Base-by-base conservation (phyloP, 139 green algal species). In the Tetradesmus lagerheimii region DNA sequence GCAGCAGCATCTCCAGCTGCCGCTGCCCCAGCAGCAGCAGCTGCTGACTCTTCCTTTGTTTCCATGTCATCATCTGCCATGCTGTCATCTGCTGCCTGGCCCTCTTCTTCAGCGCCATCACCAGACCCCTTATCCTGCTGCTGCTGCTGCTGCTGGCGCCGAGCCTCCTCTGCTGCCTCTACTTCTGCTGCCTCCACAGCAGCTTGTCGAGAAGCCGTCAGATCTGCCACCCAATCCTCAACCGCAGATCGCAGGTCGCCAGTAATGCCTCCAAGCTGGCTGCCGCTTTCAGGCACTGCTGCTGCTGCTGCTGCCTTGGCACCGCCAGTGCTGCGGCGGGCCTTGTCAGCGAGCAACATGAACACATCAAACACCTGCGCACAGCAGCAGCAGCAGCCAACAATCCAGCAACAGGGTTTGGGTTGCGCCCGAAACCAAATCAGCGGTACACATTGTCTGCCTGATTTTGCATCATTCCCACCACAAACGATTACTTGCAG, bases 281-380 rank as follows among this genome's bases (percentile, higher is more conserved):
- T 62, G 14, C 31, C 20, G 31, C 50, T 38, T 9, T 35, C 35
- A 18, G 6, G 29, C 0, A 38, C 12, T 4, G 57, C 57, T 80
- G 78, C 39, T 31, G 20, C 29, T 45, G 75, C 41, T 57, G 66
- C 67, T 71, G 57, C 83, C 18, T 47, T 53, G 50, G 27, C 31
- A n/a, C 29, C 37, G 6, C 43, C 57, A 23, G n/a, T 37, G n/a
- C n/a, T 45, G 27, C 25, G 34, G 20, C 79, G 39, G 0, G 50
- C 76, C 76, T 90, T 83, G 14, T 86, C 25, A 20, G 50, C 83
- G 35, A 92, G 35, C 47, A 92, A 83, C 84, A 91, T 90, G 86
- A 94, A 94, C 11, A 92, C 88, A 1, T 64, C 27, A 86, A 90
- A 93, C 37, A 96, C 94, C 91, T 94, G 92, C 37, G 41, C 67